Evolutionary conservation across 1,284 basidiomycete genomes (phyloP).

Genomic region (Irpex sp.): DNA sequence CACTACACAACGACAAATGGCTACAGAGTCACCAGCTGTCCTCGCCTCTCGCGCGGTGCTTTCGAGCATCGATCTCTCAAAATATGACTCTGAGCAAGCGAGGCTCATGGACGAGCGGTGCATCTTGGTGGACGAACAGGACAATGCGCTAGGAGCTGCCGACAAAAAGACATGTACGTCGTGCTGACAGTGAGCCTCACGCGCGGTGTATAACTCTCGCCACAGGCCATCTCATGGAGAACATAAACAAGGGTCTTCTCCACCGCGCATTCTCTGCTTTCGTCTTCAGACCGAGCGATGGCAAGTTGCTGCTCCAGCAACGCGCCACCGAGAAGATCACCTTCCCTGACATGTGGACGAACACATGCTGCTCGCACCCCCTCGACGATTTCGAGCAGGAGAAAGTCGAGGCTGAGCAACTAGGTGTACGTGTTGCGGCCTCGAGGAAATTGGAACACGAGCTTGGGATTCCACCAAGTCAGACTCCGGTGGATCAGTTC

Average conservation of each 20-base stretch:
- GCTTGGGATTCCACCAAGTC: conserved; percentile 81
- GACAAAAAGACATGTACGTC: conserved; percentile 95
- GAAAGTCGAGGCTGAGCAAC: conserved; percentile 75
- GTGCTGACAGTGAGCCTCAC: neutral
- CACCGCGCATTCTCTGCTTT: conserved; percentile 99
- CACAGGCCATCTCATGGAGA: conserved; percentile 94
- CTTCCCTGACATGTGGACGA: conserved; percentile 99
- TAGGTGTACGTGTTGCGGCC: conserved; percentile 85
- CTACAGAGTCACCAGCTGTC: conserved; percentile 36
- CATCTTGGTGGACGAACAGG: conserved; percentile 90
- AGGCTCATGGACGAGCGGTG: conserved; percentile 97
- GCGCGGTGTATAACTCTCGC: neutral
- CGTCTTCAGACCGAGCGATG: conserved; percentile 91
- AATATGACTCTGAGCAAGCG: conserved; percentile 76
- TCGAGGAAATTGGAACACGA: conserved; percentile 96
- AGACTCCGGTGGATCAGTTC: conserved; percentile 82
- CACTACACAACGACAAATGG: conserved; percentile 17
- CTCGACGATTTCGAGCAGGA: conserved; percentile 86
- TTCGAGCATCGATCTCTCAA: conserved; percentile 61
- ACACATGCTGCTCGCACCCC: conserved; percentile 98
- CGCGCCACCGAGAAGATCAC: conserved; percentile 98
- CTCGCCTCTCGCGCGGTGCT: conserved; percentile 56
- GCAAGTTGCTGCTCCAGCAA: conserved; percentile 93
- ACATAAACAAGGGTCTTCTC: conserved; percentile 91
- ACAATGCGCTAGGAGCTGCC: conserved; percentile 83